phyloP scores from a whole-genome alignment of 73 alveolate species.

The Stentor roeselii region DNA sequence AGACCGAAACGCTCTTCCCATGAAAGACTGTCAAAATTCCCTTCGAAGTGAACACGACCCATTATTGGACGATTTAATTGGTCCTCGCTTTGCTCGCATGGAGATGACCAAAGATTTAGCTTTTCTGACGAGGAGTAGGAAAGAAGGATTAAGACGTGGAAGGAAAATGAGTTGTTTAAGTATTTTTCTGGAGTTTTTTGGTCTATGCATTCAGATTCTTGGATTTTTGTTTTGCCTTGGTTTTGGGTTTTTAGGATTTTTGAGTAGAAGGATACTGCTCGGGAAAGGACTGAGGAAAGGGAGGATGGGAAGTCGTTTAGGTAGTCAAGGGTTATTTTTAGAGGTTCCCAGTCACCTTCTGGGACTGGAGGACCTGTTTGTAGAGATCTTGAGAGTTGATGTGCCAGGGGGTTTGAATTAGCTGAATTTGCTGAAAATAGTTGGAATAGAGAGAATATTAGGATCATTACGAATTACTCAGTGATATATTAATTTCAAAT shows the following conservation, averaged over 20 bases:
- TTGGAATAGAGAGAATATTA: no score
- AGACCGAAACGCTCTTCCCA: not conserved
- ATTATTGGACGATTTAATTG: not conserved
- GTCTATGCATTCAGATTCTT: not conserved
- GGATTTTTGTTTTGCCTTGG: not conserved
- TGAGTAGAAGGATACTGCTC: not conserved
- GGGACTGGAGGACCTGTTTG: constrained; percentile 19
- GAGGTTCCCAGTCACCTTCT: not conserved
- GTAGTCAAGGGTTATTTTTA: not conserved
- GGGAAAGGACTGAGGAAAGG: not conserved
- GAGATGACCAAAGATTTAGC: not conserved
- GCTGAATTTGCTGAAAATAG: no score
- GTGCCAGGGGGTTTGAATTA: no score
- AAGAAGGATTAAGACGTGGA: not conserved
- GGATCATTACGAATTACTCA: no score
- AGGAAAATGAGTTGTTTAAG: not conserved
- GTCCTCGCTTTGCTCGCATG: not conserved
- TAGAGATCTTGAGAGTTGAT: not conserved
- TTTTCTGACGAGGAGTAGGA: not conserved
- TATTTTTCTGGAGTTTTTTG: not conserved
- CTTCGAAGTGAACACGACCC: not conserved
- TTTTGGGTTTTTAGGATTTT: not conserved
- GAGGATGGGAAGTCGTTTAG: not conserved
- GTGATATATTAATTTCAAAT: no score
- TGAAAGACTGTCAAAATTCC: not conserved